Evolutionary conservation across 805 yeast genomes (phyloP), one percentile per base, ranked within the genome.

Genomic region (Citeromyces matritensis): DNA sequence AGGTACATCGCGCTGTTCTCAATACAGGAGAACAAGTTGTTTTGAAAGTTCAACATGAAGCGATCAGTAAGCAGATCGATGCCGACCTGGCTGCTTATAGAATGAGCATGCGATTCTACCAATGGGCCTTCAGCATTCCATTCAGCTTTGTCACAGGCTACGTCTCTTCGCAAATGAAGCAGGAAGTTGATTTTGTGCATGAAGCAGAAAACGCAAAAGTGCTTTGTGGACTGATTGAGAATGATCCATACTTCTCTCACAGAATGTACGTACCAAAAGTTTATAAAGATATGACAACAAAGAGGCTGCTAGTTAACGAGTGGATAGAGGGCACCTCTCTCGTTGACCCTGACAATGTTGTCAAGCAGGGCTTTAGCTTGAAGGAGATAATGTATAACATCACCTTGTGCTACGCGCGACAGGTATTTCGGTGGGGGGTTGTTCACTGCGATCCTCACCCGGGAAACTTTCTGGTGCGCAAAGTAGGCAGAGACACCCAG

Each of bases 371-470:
- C 2, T 65, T 48, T 42, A 53, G 67, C 40, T 42, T 60, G 23
- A 37, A 49, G 12, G 37, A 44, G 14, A 53, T 72, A n/a, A 58
- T 75, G 66, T 48, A 54, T 12, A 65, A 60, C 35, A 65, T 75
- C 39, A 53, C 72, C 29, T 53, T 53, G 30, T 56, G 70, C 12
- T 67, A 66, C 39, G 68, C 73, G 14, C 59, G 63, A 37, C 81
- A 72, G 51, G 67, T 74, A 11, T 78, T 74, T 47, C 51, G 58
- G 21, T 77, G 77, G 66, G 84, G 83, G 5, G 56, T 68, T 23
- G 71, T 77, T 11, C 85, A 77, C 45, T 68, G 81, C 33, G 86
- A 77, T 44, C 82, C 88, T 9, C 93, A 80, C 42, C 91, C 91
- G 2, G 93, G 93, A 5, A 81, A 80, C 46, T 50, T 81, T 39